Evolutionary conservation across 148 eudicot genomes (phyloP).

Genomic region (Chenopodium album): DNA sequence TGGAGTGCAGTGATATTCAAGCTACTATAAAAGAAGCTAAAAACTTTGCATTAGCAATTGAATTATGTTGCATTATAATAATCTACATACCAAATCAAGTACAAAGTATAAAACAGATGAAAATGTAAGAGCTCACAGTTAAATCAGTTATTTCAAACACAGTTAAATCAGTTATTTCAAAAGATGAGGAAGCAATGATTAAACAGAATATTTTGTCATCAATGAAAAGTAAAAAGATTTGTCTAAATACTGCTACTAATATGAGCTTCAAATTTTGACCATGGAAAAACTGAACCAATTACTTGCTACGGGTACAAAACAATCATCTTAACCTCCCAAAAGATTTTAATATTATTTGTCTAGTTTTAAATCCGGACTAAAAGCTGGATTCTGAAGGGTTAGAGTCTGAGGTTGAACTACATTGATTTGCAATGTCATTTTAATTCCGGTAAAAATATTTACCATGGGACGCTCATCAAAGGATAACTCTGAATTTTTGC

Average conservation of each 20-base stretch:
- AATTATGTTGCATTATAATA: background rate
- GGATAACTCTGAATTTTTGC: background rate
- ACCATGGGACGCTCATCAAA: background rate
- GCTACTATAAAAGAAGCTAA: background rate
- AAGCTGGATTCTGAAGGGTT: no score
- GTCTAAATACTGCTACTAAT: background rate
- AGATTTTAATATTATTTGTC: background rate
- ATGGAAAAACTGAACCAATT: background rate
- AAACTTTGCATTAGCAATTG: background rate
- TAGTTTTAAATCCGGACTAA: no score
- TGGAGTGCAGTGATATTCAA: background rate
- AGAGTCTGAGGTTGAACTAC: background rate
- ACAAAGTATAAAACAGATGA: no score
- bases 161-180: background rate
- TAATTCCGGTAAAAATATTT: background rate
- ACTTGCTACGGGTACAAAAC: background rate
- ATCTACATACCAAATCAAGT: no score
- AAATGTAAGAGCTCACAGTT: constrained; percentile 36
- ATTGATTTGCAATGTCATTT: background rate
- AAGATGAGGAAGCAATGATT: no score
- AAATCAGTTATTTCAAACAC: background rate
- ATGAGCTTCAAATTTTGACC: no score
- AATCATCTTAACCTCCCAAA: background rate
- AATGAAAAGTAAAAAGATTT: no score
- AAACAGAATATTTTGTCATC: background rate